Base-by-base conservation (phyloP, 805 yeast species). In the Candida qinlingensis region DNA sequence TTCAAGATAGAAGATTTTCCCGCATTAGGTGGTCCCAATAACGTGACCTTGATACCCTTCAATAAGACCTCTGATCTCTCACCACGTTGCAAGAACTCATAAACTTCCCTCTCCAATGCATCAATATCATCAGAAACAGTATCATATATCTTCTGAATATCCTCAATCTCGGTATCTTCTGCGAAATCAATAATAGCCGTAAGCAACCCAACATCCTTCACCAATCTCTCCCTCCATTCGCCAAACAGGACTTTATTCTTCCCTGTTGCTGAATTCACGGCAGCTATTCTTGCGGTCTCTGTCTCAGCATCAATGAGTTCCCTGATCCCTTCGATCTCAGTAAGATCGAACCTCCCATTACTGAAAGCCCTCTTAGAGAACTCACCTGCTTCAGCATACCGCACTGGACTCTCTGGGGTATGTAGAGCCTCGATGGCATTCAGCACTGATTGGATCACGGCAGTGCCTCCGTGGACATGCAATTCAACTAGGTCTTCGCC, bases 101-200 rank as follows among this genome's bases (percentile, higher is more conserved):
- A 48, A 11, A 90, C 71, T 33, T 83, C 81, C 0, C 4, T 5
- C 13, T 73, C 64, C 10, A 91, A 57, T 1, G 19, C 13, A 1
- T 51, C 48, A 4, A 87, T 70, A 48, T 73, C 72, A 0, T 27
- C 35, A 7, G 69, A 71, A 1, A 87, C 90, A 0, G 66, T 64
- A 6, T 64, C 67, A 49, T 87, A 74, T 12, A 87, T 69, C 11
- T 67, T 63, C 11, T 75, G 75, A 0, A 79, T 74, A 57, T 84
- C 86, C 11, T 83, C 89, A 31, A 87, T 72, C 53, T 87, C 95
- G 49, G 88, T 88, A 58, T 94, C 99, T 49, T 94, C 98, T 7
- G 96, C 92, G 66, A 94, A 94, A 66, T 94, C 99, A 37, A 94
- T 88, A 2, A 91, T 75, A 0, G 98, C 96, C 0, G 98, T 81